phyloP scores from a whole-genome alignment of 192 early-diverging fungal genomes.

The Coemansia sp. region DNA sequence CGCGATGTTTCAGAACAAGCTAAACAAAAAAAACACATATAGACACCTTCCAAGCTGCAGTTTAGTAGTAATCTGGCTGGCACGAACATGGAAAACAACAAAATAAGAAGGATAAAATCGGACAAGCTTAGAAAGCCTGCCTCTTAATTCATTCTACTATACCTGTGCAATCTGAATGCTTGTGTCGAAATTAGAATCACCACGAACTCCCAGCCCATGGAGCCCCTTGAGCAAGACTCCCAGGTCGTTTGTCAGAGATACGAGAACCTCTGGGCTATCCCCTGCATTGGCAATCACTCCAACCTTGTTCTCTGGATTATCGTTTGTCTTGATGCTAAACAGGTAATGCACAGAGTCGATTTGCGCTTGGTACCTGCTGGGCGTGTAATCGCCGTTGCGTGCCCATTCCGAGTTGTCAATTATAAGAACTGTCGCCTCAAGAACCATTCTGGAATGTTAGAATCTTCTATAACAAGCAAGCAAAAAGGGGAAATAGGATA shows the following conservation, averaged over 20 bases:
- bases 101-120: no score
- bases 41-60: not conserved
- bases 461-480: conserved; percentile 6
- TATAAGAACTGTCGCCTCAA: conserved; percentile 90
- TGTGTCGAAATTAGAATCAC: conserved; percentile 72
- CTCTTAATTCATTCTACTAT: conserved; percentile 5
- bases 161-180: conserved; percentile 96
- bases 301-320: conserved; percentile 95
- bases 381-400: conserved; percentile 97
- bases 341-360: conserved; percentile 89
- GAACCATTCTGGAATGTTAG: conserved; percentile 63
- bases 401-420: conserved; percentile 99
- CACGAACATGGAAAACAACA: not conserved
- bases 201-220: conserved; percentile 76
- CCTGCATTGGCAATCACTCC: conserved; percentile 94
- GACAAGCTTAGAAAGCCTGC: no score
- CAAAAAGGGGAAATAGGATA: conserved; percentile 4
- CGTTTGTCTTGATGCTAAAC: conserved; percentile 86
- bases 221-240: conserved; percentile 88
- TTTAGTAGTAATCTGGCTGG: not conserved
- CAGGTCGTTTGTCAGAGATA: conserved; percentile 85
- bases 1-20: conserved; percentile 92
- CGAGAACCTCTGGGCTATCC: conserved; percentile 91
- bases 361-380: conserved; percentile 90
- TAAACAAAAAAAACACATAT: conserved; percentile 8